Evolutionary conservation across 164 flowering plant genomes (phyloP).

Genomic region (Saururus chinensis): DNA sequence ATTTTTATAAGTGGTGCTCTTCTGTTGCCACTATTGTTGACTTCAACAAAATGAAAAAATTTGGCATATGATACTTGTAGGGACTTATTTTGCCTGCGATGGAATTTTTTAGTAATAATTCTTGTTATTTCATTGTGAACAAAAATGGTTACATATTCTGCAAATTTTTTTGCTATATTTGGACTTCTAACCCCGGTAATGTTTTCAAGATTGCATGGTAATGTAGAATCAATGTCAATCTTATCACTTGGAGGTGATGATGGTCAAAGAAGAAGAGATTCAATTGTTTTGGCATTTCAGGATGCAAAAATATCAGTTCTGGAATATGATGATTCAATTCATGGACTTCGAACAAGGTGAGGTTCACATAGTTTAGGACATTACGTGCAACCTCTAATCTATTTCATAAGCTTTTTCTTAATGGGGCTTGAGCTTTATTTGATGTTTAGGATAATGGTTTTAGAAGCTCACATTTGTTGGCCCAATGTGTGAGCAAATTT

Average conservation of each 20-base stretch:
- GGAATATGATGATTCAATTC: constrained; percentile 89
- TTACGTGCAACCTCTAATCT: background rate
- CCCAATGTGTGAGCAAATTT: background rate
- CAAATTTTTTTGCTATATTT: too few species aligned
- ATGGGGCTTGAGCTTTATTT: background rate
- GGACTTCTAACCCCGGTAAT: background rate
- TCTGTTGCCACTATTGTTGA: too few species aligned
- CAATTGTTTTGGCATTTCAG: constrained; percentile 62
- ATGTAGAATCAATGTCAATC: constrained; percentile 76
- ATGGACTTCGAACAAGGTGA: constrained; percentile 86
- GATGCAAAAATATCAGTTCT: constrained; percentile 88
- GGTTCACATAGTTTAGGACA: background rate
- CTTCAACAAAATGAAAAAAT: too few species aligned
- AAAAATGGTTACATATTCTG: too few species aligned
- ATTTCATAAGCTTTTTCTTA: background rate
- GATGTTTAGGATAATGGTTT: background rate
- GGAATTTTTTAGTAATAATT: too few species aligned
- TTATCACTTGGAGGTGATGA: constrained; percentile 48
- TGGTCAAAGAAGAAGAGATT: constrained; percentile 70
- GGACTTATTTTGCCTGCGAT: too few species aligned
- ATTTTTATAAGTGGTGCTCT: too few species aligned
- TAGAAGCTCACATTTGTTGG: background rate
- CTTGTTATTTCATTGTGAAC: too few species aligned
- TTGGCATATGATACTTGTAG: too few species aligned
- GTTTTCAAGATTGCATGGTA: constrained; percentile 77